Evolutionary conservation across 2,329 filamentous ascomycete species (phyloP).

Genomic region (Elsinoe arachidis): DNA sequence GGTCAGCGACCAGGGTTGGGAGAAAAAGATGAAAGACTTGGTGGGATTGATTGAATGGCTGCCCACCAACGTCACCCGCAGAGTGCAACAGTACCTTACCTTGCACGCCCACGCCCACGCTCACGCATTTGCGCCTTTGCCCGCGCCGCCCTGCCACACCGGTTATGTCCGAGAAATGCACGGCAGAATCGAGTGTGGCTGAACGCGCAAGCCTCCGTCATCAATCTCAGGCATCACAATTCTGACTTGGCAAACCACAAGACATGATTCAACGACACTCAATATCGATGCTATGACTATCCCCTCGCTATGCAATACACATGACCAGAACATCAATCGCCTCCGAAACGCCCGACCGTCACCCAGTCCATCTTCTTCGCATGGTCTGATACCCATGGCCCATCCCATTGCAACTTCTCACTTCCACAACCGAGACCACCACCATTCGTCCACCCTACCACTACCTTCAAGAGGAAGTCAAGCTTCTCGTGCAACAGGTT

Average conservation of each 20-base stretch:
- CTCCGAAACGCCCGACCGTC: constrained; percentile 41
- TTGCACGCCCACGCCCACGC: neutral
- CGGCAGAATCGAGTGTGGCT: neutral
- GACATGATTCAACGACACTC: neutral
- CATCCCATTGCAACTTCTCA: constrained; percentile 35
- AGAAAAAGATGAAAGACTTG: neutral
- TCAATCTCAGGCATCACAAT: constrained; percentile 11
- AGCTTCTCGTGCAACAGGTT: constrained; percentile 69
- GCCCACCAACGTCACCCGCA: constrained; percentile 4
- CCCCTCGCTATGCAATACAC: neutral
- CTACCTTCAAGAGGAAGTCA: constrained; percentile 58
- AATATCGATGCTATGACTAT: neutral
- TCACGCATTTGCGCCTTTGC: no score
- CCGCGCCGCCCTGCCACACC: constrained; percentile 8
- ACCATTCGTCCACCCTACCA: constrained; percentile 62
- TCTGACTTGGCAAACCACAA: neutral
- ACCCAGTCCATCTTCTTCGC: constrained; percentile 39
- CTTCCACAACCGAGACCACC: constrained; percentile 53
- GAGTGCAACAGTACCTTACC: neutral
- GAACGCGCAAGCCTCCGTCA: constrained; percentile 10
- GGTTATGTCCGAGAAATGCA: neutral
- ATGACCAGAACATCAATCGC: constrained; percentile 26
- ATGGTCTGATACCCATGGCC: constrained; percentile 35
- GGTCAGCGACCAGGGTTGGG: constrained; percentile 5
- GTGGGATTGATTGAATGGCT: neutral